Evolutionary conservation across 2,329 filamentous ascomycete genomes (phyloP).

Genomic region (Curvularia spicifera): DNA sequence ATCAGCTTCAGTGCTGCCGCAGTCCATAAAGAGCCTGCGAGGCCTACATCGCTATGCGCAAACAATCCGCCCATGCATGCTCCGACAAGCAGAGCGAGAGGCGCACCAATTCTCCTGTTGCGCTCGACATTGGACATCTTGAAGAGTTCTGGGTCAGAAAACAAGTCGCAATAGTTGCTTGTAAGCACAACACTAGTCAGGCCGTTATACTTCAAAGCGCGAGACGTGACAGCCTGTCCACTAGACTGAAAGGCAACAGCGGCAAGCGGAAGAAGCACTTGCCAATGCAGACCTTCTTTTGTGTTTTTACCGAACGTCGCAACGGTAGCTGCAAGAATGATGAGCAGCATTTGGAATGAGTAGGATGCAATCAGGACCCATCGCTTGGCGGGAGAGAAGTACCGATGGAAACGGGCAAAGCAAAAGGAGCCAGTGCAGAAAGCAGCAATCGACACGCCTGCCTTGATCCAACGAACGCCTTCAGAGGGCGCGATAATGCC

Average conservation of each 20-base stretch:
- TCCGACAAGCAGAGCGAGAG: slow-evolving; percentile 60
- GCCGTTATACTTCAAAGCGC: slow-evolving; percentile 71
- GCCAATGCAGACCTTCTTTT: slow-evolving; percentile 52
- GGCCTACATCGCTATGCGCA: slow-evolving; percentile 59
- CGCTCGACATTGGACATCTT: slow-evolving; percentile 57
- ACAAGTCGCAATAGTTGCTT: slow-evolving; percentile 81
- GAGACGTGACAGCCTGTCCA: slow-evolving; percentile 77
- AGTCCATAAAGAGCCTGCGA: slow-evolving; percentile 60
- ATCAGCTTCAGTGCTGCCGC: slow-evolving; percentile 51
- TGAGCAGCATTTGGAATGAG: slow-evolving; percentile 51
- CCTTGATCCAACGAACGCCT: slow-evolving; percentile 70
- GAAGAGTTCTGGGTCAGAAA: slow-evolving; percentile 67
- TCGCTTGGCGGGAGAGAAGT: slow-evolving; percentile 65
- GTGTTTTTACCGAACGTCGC: slow-evolving; percentile 51
- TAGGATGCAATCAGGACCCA: slow-evolving; percentile 65
- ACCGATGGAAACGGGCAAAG: slow-evolving; percentile 72
- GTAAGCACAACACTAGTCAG: slow-evolving; percentile 81
- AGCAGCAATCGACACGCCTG: slow-evolving; percentile 69
- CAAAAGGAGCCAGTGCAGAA: slow-evolving; percentile 76
- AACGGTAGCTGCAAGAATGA: slow-evolving; percentile 52
- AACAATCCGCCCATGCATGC: slow-evolving; percentile 62
- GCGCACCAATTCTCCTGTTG: slow-evolving; percentile 60
- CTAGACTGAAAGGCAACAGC: slow-evolving; percentile 78
- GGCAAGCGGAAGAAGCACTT: slow-evolving; percentile 69
- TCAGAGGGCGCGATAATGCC: slow-evolving; percentile 67